Conservation (phyloP, 2,329 filamentous ascomycete species). For the Alternaria dauci region DNA sequence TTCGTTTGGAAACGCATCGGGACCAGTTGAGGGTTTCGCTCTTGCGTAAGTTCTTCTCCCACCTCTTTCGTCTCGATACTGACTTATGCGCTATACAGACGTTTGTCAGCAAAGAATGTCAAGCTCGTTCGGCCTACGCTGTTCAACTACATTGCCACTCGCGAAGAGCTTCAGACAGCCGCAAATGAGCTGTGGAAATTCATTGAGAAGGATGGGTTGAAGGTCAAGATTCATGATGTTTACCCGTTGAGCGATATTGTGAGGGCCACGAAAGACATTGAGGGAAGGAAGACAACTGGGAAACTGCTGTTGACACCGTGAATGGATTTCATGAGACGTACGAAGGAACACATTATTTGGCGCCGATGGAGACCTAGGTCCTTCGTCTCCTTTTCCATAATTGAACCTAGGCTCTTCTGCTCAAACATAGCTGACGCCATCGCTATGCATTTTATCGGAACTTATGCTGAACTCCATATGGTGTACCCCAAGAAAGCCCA, state of each 20-base stretch:
- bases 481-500: not conserved
- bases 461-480: not conserved
- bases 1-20: slow-evolving; percentile 83
- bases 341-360: not conserved
- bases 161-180: slow-evolving; percentile 75
- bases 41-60: slow-evolving; percentile 62
- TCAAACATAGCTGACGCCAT: not conserved
- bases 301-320: slow-evolving; percentile 77
- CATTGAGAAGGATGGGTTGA: slow-evolving; percentile 72
- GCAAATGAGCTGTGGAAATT: slow-evolving; percentile 75
- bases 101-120: slow-evolving; percentile 75
- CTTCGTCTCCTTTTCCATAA: not conserved
- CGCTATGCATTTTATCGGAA: not conserved
- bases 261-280: slow-evolving; percentile 76
- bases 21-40: slow-evolving; percentile 75
- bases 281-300: slow-evolving; percentile 82
- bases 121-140: slow-evolving; percentile 79
- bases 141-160: slow-evolving; percentile 67
- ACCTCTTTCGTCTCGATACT: not conserved
- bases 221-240: slow-evolving; percentile 76
- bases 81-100: slow-evolving; percentile 40
- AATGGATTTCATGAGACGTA: not conserved
- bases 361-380: not conserved
- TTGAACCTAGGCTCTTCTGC: not conserved
- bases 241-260: slow-evolving; percentile 79